Percentiles rank a stretch among this genome's conserved stretches.
Evolutionary conservation across 2,329 filamentous ascomycete species (phyloP).

Genomic region (Aspergillus oerlinghausenensis): DNA sequence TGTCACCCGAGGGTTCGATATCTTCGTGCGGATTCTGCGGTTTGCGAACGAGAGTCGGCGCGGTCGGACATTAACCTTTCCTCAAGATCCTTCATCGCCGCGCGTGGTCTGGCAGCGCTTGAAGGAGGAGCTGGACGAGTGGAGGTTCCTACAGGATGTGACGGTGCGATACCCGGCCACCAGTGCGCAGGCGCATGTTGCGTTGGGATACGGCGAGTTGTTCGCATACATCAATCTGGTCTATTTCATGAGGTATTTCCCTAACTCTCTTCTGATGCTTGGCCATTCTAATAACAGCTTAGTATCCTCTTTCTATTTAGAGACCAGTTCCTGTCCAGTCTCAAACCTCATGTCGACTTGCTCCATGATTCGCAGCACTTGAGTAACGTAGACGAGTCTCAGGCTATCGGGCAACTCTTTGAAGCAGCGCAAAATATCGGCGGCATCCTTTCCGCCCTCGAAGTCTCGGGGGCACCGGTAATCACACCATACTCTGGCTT

Average conservation of each 20-base stretch:
- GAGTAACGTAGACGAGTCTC: constrained; percentile 8
- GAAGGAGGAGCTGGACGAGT: constrained; percentile 32
- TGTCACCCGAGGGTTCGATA: constrained; percentile 35
- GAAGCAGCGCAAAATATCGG: constrained; percentile 30
- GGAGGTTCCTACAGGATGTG: constrained; percentile 30
- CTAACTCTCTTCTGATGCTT: not conserved
- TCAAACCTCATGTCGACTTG: constrained; percentile 22
- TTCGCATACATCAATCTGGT: constrained; percentile 37
- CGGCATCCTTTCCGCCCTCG: constrained; percentile 26
- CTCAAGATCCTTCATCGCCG: constrained; percentile 11
- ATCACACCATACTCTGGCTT: constrained; percentile 36
- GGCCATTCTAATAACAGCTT: not conserved
- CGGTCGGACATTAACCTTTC: constrained; percentile 16
- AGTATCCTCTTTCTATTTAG: constrained; percentile 34
- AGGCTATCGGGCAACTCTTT: constrained; percentile 29
- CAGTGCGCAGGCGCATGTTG: constrained; percentile 31
- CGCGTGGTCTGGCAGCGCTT: constrained; percentile 25
- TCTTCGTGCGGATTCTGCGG: constrained; percentile 33
- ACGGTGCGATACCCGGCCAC: constrained; percentile 33
- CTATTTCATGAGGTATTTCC: constrained; percentile 32
- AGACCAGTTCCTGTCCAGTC: constrained; percentile 30
- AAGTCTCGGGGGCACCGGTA: constrained; percentile 27
- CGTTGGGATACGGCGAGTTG: constrained; percentile 32
- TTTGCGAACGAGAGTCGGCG: constrained; percentile 36
- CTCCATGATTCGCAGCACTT: constrained; percentile 16